phyloP scores from a whole-genome alignment of 345 rosid species.

The Iberis pinnata region DNA sequence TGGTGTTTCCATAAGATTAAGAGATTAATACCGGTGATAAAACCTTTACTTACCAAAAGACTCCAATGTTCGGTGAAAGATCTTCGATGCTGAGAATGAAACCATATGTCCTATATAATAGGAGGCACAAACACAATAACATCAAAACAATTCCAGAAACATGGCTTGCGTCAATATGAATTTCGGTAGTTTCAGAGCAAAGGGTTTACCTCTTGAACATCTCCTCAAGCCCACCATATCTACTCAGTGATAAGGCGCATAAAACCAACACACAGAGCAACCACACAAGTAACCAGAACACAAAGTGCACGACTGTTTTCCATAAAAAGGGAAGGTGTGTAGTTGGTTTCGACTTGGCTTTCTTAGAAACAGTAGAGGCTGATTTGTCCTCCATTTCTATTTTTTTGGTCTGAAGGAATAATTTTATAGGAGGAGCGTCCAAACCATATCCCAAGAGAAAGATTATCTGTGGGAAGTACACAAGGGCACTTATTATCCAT shows the following conservation, averaged over 20 bases:
- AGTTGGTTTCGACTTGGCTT: conserved; percentile 26
- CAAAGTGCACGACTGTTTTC: conserved; percentile 48
- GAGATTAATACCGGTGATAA: not conserved
- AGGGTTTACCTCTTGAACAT: conserved; percentile 74
- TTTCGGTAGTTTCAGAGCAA: conserved; percentile 13
- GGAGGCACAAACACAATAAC: conserved; percentile 11
- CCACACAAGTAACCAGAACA: conserved; percentile 70
- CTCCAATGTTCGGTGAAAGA: conserved; percentile 89
- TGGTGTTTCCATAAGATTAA: not conserved
- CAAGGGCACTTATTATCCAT: conserved; percentile 5
- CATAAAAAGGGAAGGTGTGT: conserved; percentile 43
- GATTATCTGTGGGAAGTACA: conserved; percentile 46
- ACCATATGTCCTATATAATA: conserved; percentile 74
- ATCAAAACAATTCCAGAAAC: too few relatives aligned
- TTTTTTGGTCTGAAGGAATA: conserved; percentile 39
- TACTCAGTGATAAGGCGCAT: conserved; percentile 52
- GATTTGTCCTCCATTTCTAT: conserved; percentile 28
- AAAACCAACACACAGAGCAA: conserved; percentile 56
- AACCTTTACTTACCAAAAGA: conserved; percentile 57
- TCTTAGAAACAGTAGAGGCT: conserved; percentile 24
- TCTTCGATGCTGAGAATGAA: conserved; percentile 92
- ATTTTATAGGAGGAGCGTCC: conserved; percentile 76
- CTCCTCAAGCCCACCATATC: conserved; percentile 63
- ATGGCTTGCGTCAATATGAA: too few relatives aligned
- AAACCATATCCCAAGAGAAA: conserved; percentile 70